Evolutionary conservation across 108 stramenopile genomes (phyloP).

Genomic region (Aurantiochytrium sp.): DNA sequence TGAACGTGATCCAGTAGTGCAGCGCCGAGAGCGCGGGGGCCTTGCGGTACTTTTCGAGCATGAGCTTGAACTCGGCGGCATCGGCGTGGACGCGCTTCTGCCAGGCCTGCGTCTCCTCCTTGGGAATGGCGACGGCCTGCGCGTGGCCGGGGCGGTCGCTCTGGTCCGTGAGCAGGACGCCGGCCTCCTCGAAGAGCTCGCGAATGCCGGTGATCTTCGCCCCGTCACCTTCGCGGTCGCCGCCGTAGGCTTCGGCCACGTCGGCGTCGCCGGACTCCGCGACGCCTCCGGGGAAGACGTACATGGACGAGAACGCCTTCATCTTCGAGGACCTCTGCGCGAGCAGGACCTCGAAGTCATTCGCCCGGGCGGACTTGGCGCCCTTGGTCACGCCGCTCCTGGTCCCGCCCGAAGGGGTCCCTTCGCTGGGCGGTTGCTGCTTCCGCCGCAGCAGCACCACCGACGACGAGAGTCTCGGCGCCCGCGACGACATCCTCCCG

Average conservation of each 20-base stretch:
- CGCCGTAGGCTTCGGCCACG: background rate
- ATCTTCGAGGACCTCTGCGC: constrained; percentile 26
- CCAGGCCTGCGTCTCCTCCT: background rate
- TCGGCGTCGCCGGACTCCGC: background rate
- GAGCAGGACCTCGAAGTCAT: constrained; percentile 2
- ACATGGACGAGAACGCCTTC: constrained; percentile 21
- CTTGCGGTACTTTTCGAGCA: background rate
- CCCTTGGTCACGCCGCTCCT: background rate
- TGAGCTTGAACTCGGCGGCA: background rate
- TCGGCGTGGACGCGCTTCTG: background rate
- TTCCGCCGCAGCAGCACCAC: constrained; percentile 19
- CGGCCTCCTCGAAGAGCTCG: constrained; percentile 11
- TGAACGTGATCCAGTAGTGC: constrained; percentile 28
- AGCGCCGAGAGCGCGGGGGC: background rate
- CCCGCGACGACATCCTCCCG: no score
- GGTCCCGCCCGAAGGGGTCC: background rate
- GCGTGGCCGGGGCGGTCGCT: background rate
- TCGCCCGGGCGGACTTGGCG: background rate
- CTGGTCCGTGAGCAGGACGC: background rate
- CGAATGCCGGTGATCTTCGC: background rate
- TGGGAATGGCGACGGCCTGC: background rate
- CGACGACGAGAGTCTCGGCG: background rate
- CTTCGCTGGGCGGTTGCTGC: background rate
- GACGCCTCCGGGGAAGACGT: constrained; percentile 2
- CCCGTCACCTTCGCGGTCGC: background rate